Evolutionary conservation across 305 asterid genomes (phyloP).

Genomic region (Fraxinus nigra): DNA sequence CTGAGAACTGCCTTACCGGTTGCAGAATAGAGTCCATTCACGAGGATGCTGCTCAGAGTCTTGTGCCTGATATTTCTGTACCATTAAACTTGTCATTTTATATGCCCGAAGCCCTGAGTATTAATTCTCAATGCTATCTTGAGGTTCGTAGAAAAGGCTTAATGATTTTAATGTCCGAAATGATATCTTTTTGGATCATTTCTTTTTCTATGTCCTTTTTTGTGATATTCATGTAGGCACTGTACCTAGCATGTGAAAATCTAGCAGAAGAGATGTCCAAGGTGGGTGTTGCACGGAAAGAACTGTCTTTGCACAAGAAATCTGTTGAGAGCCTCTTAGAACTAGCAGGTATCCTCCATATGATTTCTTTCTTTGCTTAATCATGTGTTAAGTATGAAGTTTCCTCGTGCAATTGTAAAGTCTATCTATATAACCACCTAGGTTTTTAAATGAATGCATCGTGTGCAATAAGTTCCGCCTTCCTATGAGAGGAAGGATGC

Average conservation of each 20-base stretch:
- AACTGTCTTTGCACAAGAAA: slow-evolving; percentile 56
- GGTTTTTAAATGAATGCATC: not conserved
- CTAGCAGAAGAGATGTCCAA: slow-evolving; percentile 39
- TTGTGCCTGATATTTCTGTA: slow-evolving; percentile 58
- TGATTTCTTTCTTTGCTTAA: not conserved
- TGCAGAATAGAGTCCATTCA: slow-evolving; percentile 69
- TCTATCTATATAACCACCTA: not conserved
- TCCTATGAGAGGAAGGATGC: not conserved
- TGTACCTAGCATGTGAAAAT: slow-evolving; percentile 74
- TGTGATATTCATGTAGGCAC: slow-evolving; percentile 52
- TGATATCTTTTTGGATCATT: not conserved
- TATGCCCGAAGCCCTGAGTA: slow-evolving; percentile 86
- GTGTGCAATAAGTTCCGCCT: not conserved
- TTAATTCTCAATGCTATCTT: slow-evolving; percentile 73
- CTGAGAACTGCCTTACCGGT: slow-evolving; percentile 71
- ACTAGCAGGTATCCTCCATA: slow-evolving; percentile 51
- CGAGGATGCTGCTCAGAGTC: slow-evolving; percentile 62
- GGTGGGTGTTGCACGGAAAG: slow-evolving; percentile 32
- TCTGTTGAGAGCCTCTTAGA: slow-evolving; percentile 55
- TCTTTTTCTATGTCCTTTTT: slow-evolving; percentile 8
- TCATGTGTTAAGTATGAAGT: not conserved
- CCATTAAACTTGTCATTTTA: slow-evolving; percentile 72
- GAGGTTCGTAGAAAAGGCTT: slow-evolving; percentile 49
- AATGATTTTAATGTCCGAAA: not conserved
- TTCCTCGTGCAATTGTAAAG: not conserved